phyloP scores from a whole-genome alignment of 768 basidiomycete species.

The Amanita phalloides region DNA sequence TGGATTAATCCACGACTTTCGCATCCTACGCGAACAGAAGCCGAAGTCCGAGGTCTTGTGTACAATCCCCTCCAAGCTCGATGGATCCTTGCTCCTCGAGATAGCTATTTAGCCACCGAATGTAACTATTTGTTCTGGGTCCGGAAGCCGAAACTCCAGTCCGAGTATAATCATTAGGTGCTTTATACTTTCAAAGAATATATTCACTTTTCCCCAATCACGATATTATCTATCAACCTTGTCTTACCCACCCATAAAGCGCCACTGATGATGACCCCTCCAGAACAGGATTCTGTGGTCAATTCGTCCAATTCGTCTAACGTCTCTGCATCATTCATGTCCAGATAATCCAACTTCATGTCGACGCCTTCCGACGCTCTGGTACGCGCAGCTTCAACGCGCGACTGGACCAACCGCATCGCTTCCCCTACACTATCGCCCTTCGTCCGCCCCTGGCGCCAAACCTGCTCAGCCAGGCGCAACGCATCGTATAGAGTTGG shows the following conservation, averaged over 20 bases:
- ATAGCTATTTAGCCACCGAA: conserved; percentile 39
- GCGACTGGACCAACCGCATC: conserved; percentile 8
- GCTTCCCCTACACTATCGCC: conserved; percentile 14
- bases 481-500: conserved; percentile 66
- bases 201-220: conserved; percentile 36
- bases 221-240: conserved; percentile 86
- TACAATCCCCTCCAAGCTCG: conserved; percentile 62
- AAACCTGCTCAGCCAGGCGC: conserved; percentile 39
- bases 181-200: too few species aligned
- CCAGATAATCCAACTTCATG: conserved; percentile 73
- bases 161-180: too few species aligned
- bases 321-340: conserved; percentile 74
- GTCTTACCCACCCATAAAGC: conserved; percentile 82
- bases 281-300: background rate
- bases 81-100: conserved; percentile 61
- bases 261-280: conserved; percentile 64
- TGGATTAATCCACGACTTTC: conserved; percentile 54
- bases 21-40: conserved; percentile 51
- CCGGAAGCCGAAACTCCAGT: conserved; percentile 43
- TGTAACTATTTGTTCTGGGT: conserved; percentile 88
- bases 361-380: conserved; percentile 35
- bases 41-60: conserved; percentile 70
- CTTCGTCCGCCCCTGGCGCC: conserved; percentile 42
- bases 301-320: conserved; percentile 47
- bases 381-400: conserved; percentile 29